Conservation (phyloP, 257 asterid genomes). For the Fraxinus pennsylvanica region DNA sequence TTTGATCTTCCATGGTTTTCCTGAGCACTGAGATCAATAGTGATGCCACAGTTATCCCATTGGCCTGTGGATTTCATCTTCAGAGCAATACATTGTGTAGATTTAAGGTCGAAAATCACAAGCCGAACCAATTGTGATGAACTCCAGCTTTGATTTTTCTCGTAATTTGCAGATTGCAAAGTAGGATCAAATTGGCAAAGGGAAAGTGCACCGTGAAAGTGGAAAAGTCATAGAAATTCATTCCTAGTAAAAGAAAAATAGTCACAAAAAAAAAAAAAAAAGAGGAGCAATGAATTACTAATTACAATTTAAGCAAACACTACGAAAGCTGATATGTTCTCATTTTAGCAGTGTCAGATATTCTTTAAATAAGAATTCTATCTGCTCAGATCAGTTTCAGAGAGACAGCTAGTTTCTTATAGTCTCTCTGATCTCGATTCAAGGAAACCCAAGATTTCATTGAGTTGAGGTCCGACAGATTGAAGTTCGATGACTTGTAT, state of each 20-base stretch:
- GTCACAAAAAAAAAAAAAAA: not conserved
- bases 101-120: conserved; percentile 55
- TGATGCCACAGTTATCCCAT: conserved; percentile 31
- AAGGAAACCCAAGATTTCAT: not conserved
- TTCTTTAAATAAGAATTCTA: not conserved
- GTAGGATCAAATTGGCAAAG: conserved; percentile 62
- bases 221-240: conserved; percentile 79
- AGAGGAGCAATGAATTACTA: not conserved
- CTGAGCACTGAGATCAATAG: conserved; percentile 20
- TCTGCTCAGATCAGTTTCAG: not conserved
- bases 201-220: conserved; percentile 71
- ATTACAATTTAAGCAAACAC: not conserved
- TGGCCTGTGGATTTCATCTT: conserved; percentile 55
- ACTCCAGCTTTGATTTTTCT: conserved; percentile 19
- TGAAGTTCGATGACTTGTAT: not conserved
- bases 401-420: not conserved
- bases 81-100: conserved; percentile 40
- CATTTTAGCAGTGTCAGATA: not conserved
- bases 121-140: conserved; percentile 42
- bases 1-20: conserved; percentile 44
- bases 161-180: conserved; percentile 38
- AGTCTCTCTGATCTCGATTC: not conserved
- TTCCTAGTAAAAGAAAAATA: conserved; percentile 47
- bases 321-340: not conserved
- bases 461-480: not conserved